Base-by-base conservation (phyloP, 495 filamentous ascomycete species). In the Xylaria palmicola region DNA sequence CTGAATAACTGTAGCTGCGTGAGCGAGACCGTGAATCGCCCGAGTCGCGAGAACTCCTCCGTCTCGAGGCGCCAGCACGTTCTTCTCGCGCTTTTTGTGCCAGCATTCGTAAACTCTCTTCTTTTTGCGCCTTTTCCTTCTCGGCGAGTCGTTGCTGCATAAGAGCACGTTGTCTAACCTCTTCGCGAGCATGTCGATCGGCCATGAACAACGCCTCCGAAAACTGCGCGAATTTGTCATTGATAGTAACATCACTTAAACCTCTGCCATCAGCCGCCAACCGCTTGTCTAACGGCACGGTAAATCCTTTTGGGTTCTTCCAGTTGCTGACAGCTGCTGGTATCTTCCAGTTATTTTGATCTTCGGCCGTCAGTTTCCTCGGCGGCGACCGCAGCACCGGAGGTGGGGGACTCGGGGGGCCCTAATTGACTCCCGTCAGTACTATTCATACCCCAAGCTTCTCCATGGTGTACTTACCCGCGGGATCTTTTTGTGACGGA, bases 301-400 rank as follows among this genome's bases (percentile, higher is more conserved):
- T 99, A 67, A 97, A 99, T 69, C 94, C 94, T 77, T 97, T 97
- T 0, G 93, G 90, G 68, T 99, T 99, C 84, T 99, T 99, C 94
- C 94, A 99, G 72, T 97, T 96, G 15, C 90, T 95, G 2, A 99
- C 89, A 0, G 95, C 89, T 0, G 94, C 93, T 0, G 94, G 92
- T 34, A 98, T 96, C 62, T 87, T 91, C 94, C 94, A 98, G 13
- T 88, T 90, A 74, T 97, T 94, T 75, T 98, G 95, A 66, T 99
- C 94, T 72, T 93, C 93, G 10, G 94, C 94, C 0, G 95, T 98
- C 24, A 98, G 83, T 73, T 98, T 98, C 60, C 94, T 80, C 2
- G 94, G 93, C 19, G 94, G 94, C 4, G 91, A 96, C 67, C 97
- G 95, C 86, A 99, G 91, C 41, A 99, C 84, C 4, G 94, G 95